phyloP scores from a whole-genome alignment of 2,329 filamentous ascomycete species.

The Beauveria medogensis region DNA sequence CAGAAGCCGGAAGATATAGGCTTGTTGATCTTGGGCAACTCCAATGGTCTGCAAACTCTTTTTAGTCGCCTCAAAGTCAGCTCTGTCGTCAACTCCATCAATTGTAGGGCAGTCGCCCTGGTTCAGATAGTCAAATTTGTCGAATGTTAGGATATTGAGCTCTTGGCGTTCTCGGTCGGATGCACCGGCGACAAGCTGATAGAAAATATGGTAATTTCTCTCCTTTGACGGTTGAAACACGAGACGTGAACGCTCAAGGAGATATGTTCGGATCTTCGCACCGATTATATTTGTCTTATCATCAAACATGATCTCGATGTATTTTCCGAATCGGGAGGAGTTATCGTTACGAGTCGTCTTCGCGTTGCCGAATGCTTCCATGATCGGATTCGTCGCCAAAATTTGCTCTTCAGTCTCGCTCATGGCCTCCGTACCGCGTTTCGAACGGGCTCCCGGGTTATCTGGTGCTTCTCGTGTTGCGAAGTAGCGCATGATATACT shows the following conservation, averaged over 20 bases:
- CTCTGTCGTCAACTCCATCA: constrained; percentile 90
- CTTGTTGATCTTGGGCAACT: constrained; percentile 64
- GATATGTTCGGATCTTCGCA: constrained; percentile 91
- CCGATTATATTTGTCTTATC: constrained; percentile 92
- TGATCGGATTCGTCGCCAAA: constrained; percentile 94
- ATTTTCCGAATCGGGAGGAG: constrained; percentile 97
- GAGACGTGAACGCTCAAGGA: constrained; percentile 88
- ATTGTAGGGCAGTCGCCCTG: constrained; percentile 88
- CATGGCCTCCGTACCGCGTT: constrained; percentile 71
- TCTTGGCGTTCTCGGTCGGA: constrained; percentile 74
- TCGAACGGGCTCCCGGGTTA: constrained; percentile 68
- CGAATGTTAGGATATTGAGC: constrained; percentile 69
- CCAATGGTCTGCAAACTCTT: constrained; percentile 84
- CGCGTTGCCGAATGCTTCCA: constrained; percentile 99
- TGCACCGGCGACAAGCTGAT: constrained; percentile 91
- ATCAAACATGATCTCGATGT: constrained; percentile 99
- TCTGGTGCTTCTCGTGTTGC: constrained; percentile 92
- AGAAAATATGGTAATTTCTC: constrained; percentile 98
- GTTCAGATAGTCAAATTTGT: constrained; percentile 93
- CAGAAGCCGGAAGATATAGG: constrained; percentile 80
- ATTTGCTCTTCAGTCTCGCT: constrained; percentile 99
- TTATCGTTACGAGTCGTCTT: constrained; percentile 99
- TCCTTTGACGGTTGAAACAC: constrained; percentile 98
- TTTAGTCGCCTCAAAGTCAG: constrained; percentile 83
- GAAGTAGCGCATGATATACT: constrained; percentile 99